These are phyloP conservation scores for Apiospora pterosperma DNA, from an alignment of 2,329 filamentous ascomycete genomes.

Conservation along the genomic window DNA sequence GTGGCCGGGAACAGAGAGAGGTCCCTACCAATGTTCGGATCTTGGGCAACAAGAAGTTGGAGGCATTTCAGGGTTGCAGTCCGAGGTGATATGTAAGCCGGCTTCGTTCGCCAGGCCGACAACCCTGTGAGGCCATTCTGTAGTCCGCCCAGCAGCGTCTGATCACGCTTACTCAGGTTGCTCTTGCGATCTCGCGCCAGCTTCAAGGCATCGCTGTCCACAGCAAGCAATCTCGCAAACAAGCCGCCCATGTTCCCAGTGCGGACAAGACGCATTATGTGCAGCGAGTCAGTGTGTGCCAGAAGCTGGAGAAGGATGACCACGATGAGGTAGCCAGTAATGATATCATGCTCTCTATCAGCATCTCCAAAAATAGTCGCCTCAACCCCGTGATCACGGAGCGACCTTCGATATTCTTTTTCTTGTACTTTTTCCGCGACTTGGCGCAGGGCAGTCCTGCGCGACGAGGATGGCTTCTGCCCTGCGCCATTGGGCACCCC, in stretches of 20 bases:
- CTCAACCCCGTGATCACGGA: slow-evolving; percentile 72
- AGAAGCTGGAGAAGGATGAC: slow-evolving; percentile 62
- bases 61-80: slow-evolving; percentile 62
- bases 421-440: slow-evolving; percentile 57
- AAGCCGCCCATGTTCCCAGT: slow-evolving; percentile 52
- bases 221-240: slow-evolving; percentile 52
- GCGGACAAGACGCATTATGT: slow-evolving; percentile 55
- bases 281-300: slow-evolving; percentile 55
- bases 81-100: slow-evolving; percentile 56
- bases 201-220: slow-evolving; percentile 51
- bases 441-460: slow-evolving; percentile 58
- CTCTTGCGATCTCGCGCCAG: slow-evolving; percentile 62
- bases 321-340: slow-evolving; percentile 62
- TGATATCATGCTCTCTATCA: slow-evolving; percentile 54
- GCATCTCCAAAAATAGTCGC: slow-evolving; percentile 63
- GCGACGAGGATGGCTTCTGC: slow-evolving; percentile 43
- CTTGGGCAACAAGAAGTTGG: slow-evolving; percentile 52
- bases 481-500: slow-evolving; percentile 39
- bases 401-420: slow-evolving; percentile 63
- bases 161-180: slow-evolving; percentile 66
- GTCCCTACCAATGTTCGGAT: slow-evolving; percentile 43
- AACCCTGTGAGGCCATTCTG: slow-evolving; percentile 50
- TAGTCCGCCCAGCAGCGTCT: slow-evolving; percentile 52
- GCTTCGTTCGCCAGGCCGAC: slow-evolving; percentile 57
- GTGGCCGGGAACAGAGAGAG: slow-evolving; percentile 45